phyloP scores from a whole-genome alignment of 2,329 filamentous ascomycete genomes.

The Coniochaeta ligniaria region DNA sequence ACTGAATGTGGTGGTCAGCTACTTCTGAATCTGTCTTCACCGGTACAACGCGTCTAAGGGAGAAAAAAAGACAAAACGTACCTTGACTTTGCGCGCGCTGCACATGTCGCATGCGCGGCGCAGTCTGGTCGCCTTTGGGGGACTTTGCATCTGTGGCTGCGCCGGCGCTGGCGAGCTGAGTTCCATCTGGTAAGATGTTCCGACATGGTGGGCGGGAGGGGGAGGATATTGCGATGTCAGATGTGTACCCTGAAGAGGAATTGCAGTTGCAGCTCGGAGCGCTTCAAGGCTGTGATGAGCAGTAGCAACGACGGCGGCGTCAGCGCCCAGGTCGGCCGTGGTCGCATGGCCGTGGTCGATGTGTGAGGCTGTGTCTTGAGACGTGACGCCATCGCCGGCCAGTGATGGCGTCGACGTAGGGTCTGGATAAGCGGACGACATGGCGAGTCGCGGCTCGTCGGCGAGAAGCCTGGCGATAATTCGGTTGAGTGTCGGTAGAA shows the following conservation, averaged over 20 bases:
- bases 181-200: neutral
- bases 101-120: slow-evolving; percentile 55
- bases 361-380: neutral
- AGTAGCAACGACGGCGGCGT: slow-evolving; percentile 3
- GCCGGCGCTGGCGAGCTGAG: neutral
- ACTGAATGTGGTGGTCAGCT: slow-evolving; percentile 23
- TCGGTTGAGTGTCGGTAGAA: neutral
- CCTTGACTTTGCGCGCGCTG: slow-evolving; percentile 54
- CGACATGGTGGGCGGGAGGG: neutral
- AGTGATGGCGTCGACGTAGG: neutral
- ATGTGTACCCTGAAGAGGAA: slow-evolving; percentile 10
- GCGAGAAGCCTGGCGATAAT: neutral
- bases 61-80: slow-evolving; percentile 11
- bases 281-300: slow-evolving; percentile 16
- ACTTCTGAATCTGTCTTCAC: neutral
- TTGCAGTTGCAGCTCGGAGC: slow-evolving; percentile 14
- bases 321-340: neutral
- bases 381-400: neutral
- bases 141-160: neutral
- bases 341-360: neutral
- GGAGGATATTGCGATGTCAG: slow-evolving; percentile 6
- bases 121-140: slow-evolving; percentile 43
- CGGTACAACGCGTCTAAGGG: neutral
- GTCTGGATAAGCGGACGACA: neutral
- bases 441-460: neutral